Evolutionary conservation across 1,139 yeast genomes (phyloP).

Genomic region (Blastobotrys apis): DNA sequence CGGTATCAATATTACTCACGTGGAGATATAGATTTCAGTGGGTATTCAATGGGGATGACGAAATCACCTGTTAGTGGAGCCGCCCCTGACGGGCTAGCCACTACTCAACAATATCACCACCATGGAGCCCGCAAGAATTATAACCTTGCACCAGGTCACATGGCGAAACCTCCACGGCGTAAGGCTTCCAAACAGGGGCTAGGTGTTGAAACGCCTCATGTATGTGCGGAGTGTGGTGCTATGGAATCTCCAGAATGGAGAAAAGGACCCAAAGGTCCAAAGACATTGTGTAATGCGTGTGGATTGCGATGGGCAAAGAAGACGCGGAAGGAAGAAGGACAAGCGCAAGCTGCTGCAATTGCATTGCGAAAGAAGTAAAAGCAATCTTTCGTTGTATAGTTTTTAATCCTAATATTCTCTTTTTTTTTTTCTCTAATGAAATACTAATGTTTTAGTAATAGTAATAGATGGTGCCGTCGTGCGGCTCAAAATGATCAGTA

Average conservation of each 20-base stretch:
- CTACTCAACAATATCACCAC: constrained; percentile 7
- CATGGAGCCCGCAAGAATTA: constrained; percentile 11
- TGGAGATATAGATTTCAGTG: constrained; percentile 23
- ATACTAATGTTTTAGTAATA: not conserved
- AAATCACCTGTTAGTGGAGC: not conserved
- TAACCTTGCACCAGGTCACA: constrained; percentile 11
- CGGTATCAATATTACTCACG: constrained; percentile 13
- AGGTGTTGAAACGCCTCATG: constrained; percentile 16
- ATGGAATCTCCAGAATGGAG: constrained; percentile 68
- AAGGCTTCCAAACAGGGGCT: constrained; percentile 15
- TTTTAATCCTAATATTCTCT: not conserved
- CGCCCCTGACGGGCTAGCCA: not conserved
- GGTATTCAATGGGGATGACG: constrained; percentile 21
- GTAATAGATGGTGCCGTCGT: no score
- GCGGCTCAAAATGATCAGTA: no score
- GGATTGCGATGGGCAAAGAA: constrained; percentile 52
- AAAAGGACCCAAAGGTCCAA: constrained; percentile 60
- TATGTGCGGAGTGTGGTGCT: constrained; percentile 49
- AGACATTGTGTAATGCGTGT: constrained; percentile 63
- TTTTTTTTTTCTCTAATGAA: constrained; percentile 1
- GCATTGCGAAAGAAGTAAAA: constrained; percentile 11
- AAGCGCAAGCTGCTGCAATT: constrained; percentile 9
- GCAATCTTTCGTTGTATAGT: constrained; percentile 1
- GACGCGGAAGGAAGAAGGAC: constrained; percentile 29
- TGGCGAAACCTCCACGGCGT: constrained; percentile 16